phyloP scores from a whole-genome alignment of 2,329 filamentous ascomycete genomes.

The Aureobasidium vineae region DNA sequence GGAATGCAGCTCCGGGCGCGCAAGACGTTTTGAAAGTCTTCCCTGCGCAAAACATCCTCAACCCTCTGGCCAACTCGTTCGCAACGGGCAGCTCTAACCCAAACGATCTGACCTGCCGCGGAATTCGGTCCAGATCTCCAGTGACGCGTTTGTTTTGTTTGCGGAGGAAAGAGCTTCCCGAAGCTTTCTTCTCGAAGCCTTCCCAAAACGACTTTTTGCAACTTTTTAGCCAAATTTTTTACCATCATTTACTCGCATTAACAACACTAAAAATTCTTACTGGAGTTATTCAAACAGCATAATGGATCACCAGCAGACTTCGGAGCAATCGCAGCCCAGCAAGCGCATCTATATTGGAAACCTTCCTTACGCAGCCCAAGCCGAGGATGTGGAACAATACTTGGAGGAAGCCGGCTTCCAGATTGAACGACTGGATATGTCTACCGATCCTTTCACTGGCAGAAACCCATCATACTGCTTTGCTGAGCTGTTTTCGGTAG shows the following conservation, averaged over 20 bases:
- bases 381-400: conserved; percentile 50
- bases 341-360: conserved; percentile 53
- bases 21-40: not conserved
- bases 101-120: not conserved
- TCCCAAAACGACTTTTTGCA: conserved; percentile 15
- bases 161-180: conserved; percentile 8
- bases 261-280: not conserved
- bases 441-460: conserved; percentile 64
- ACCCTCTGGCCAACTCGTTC: not conserved
- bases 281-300: not conserved
- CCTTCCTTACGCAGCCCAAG: conserved; percentile 55
- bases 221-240: conserved; percentile 12
- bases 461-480: conserved; percentile 75
- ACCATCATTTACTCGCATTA: not conserved
- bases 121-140: not conserved
- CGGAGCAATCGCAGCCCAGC: conserved; percentile 4
- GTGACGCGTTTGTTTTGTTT: conserved; percentile 21
- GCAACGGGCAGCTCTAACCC: conserved; percentile 9
- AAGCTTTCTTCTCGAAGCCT: conserved; percentile 25
- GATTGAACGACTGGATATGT: conserved; percentile 61
- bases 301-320: conserved; percentile 16
- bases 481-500: conserved; percentile 61
- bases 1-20: not conserved
- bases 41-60: not conserved
- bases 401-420: conserved; percentile 45